A percentile compares a stretch with the other conserved stretches of the same genome.
These are phyloP conservation scores for Urochloa ruziziensis DNA, from an alignment of 176 grass and related monocot species.

Conservation along the genomic window DNA sequence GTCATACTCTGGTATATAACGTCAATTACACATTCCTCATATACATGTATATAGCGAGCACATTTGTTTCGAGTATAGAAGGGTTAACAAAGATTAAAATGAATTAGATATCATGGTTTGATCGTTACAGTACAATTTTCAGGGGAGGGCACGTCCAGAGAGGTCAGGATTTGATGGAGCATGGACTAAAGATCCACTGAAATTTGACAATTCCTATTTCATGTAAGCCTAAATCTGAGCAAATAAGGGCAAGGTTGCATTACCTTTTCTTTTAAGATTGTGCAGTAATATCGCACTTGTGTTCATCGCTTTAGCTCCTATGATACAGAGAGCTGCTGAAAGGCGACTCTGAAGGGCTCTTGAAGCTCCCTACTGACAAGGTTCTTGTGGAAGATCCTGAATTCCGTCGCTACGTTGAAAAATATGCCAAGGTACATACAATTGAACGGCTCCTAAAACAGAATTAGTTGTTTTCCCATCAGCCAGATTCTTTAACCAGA, in stretches of 20 bases:
- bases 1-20: constrained; percentile 64
- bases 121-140: neutral
- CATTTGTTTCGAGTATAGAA: neutral
- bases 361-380: constrained; percentile 69
- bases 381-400: constrained; percentile 43
- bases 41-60: neutral
- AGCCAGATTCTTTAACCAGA: neutral
- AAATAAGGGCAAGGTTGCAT: neutral
- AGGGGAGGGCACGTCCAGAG: constrained; percentile 55
- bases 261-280: neutral
- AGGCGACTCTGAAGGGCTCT: constrained; percentile 40
- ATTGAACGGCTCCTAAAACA: neutral
- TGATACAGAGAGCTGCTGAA: constrained; percentile 56
- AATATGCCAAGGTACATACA: constrained; percentile 49
- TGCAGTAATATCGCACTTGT: neutral
- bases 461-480: neutral
- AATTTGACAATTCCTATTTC: constrained; percentile 71
- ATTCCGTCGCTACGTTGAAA: constrained; percentile 44
- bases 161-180: constrained; percentile 59
- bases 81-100: neutral
- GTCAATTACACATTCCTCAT: neutral
- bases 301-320: neutral
- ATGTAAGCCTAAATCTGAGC: neutral
- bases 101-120: neutral
- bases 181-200: constrained; percentile 69